Evolutionary conservation across 2,329 filamentous ascomycete genomes (phyloP).

Genomic region (Neoascochyta sp.): DNA sequence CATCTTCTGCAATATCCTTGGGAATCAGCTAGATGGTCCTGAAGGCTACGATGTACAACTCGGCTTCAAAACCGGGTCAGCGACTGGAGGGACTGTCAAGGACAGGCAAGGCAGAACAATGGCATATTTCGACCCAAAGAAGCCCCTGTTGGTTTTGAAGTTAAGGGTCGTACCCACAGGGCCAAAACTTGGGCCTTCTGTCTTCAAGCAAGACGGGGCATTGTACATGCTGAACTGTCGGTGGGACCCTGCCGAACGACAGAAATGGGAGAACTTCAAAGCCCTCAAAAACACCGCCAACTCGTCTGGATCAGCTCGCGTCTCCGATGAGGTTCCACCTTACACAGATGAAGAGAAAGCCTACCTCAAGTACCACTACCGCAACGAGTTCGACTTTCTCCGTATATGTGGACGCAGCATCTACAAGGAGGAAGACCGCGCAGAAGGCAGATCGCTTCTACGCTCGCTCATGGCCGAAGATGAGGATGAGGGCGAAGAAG

Average conservation of each 20-base stretch:
- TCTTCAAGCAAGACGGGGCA: not conserved
- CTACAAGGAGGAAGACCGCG: slow-evolving; percentile 39
- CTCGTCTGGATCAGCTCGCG: too few species aligned
- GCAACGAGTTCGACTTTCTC: slow-evolving; percentile 37
- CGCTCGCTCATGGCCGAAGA: slow-evolving; percentile 23
- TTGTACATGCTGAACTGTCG: not conserved
- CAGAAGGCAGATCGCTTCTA: slow-evolving; percentile 31
- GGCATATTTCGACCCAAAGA: slow-evolving; percentile 11
- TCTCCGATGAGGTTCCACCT: too few species aligned
- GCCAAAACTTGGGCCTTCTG: not conserved
- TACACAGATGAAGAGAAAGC: slow-evolving; percentile 26
- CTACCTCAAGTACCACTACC: slow-evolving; percentile 38
- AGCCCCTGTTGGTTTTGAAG: slow-evolving; percentile 1
- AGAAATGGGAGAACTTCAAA: not conserved
- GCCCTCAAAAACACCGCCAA: too few species aligned
- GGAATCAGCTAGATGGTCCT: not conserved
- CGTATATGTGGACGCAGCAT: slow-evolving; percentile 29
- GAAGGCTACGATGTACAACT: slow-evolving; percentile 2
- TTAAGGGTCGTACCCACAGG: slow-evolving; percentile 3
- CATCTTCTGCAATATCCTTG: slow-evolving; percentile 13
- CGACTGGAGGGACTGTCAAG: not conserved
- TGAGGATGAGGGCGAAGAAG: slow-evolving; percentile 1
- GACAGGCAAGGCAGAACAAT: slow-evolving; percentile 3
- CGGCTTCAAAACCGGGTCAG: too few species aligned
- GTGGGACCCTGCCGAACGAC: slow-evolving; percentile 1